Conservation (phyloP, 108 stramenopile genomes). For the Stephanodiscus triporus region DNA sequence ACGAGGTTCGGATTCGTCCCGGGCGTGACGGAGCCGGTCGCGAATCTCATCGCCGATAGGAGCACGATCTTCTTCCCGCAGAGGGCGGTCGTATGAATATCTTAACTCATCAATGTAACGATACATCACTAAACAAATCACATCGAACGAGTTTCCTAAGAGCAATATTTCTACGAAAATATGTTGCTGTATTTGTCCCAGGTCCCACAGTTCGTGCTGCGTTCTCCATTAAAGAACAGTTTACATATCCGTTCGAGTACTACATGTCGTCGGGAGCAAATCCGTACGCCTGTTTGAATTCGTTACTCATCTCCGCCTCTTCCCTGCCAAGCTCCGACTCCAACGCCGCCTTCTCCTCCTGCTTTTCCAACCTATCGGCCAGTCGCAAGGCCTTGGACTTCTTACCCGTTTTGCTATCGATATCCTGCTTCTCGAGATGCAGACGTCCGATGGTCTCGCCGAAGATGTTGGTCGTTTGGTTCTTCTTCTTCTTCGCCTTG, state of each 20-base stretch:
- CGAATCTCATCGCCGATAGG: constrained; percentile 60
- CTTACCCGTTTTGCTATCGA: constrained; percentile 80
- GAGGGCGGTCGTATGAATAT: constrained; percentile 45
- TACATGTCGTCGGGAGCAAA: constrained; percentile 49
- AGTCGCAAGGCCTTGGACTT: constrained; percentile 88
- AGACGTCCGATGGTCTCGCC: constrained; percentile 97
- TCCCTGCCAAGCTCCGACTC: constrained; percentile 80
- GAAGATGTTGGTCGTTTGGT: constrained; percentile 91
- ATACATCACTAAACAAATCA: background rate
- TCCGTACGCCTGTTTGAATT: constrained; percentile 82
- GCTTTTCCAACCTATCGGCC: constrained; percentile 72
- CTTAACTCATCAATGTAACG: background rate
- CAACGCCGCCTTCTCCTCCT: constrained; percentile 76
- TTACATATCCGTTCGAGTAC: background rate
- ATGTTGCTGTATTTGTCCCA: too few species aligned
- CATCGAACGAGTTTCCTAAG: background rate
- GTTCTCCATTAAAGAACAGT: background rate
- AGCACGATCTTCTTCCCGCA: constrained; percentile 74
- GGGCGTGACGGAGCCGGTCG: constrained; percentile 60
- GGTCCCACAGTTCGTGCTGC: background rate
- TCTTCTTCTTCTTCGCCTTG: constrained; percentile 84
- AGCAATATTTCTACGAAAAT: too few species aligned
- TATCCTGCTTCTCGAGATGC: constrained; percentile 96
- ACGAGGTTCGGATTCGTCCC: constrained; percentile 81
- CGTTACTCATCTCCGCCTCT: constrained; percentile 60